These are phyloP conservation scores for Chlamydomonas eustigma DNA, from an alignment of 139 green algal genomes.

Conservation along the genomic window DNA sequence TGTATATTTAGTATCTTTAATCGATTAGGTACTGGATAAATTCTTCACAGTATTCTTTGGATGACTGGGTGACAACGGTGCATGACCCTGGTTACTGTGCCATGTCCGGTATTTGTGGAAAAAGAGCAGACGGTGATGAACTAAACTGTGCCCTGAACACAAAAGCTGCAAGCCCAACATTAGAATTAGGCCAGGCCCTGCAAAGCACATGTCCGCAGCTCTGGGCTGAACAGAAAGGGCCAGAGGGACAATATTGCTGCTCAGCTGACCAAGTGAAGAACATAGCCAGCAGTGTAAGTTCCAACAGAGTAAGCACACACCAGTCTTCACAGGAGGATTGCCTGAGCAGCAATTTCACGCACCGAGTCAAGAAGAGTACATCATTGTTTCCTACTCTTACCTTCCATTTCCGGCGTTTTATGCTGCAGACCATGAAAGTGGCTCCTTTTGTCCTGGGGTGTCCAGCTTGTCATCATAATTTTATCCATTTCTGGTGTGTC, in stretches of 20 bases:
- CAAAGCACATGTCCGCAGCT: constrained; percentile 62
- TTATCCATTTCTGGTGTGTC: constrained; percentile 78
- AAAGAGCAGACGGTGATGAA: constrained; percentile 56
- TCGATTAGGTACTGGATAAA: no score
- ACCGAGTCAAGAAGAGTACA: no score
- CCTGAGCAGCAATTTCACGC: no score
- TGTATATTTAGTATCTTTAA: no score
- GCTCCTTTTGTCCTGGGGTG: constrained; percentile 79
- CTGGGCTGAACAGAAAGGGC: constrained; percentile 27
- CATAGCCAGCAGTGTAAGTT: constrained; percentile 36
- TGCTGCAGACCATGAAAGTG: constrained; percentile 52
- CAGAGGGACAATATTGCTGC: constrained; percentile 64
- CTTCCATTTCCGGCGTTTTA: constrained; percentile 6
- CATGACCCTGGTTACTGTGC: constrained; percentile 57
- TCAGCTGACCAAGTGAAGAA: constrained; percentile 70
- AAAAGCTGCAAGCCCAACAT: constrained; percentile 19
- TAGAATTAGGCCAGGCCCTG: constrained; percentile 33
- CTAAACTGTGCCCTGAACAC: constrained; percentile 66
- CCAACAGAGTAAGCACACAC: no score
- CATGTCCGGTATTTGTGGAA: constrained; percentile 61
- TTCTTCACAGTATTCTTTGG: no score
- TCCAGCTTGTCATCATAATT: constrained; percentile 88
- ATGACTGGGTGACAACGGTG: constrained; percentile 24
- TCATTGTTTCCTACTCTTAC: neutral
- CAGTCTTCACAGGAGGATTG: no score